These are phyloP conservation scores for Phyllostachys edulis DNA, from an alignment of 176 grass and related monocot species.

Conservation along the genomic window DNA sequence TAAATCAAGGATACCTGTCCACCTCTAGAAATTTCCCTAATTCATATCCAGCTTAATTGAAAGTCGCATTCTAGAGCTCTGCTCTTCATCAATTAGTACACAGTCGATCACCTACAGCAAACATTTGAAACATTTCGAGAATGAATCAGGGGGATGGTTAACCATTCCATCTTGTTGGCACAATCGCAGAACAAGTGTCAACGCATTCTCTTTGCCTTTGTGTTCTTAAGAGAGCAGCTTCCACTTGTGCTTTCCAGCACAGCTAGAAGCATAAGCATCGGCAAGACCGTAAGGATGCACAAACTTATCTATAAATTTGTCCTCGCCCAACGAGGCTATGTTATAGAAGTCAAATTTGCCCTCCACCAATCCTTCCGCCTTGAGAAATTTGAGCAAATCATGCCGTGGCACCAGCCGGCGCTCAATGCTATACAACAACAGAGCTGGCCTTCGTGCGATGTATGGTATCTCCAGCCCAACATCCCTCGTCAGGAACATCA, in stretches of 20 bases:
- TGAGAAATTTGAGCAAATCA: slow-evolving; percentile 34
- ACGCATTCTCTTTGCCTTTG: background rate
- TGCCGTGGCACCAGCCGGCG: slow-evolving; percentile 31
- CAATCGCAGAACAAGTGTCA: no score
- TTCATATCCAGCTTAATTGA: background rate
- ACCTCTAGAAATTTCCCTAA: background rate
- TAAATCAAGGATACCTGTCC: background rate
- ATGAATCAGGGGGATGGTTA: no score
- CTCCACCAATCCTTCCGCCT: background rate
- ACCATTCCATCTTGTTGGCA: no score
- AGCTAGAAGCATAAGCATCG: slow-evolving; percentile 28
- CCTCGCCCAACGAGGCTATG: background rate
- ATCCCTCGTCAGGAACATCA: background rate
- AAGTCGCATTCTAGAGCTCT: background rate
- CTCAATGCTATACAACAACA: slow-evolving; percentile 41
- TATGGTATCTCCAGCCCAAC: slow-evolving; percentile 33
- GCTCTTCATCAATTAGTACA: background rate
- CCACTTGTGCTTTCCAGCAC: slow-evolving; percentile 4
- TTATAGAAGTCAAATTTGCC: slow-evolving; percentile 22
- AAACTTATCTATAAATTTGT: slow-evolving; percentile 47
- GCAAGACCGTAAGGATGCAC: slow-evolving; percentile 28
- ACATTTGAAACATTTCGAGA: no score
- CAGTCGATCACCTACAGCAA: background rate
- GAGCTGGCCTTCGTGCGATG: slow-evolving; percentile 5
- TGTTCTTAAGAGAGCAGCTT: background rate